A percentile compares a stretch with the other conserved stretches of the same genome.
Evolutionary conservation across 2,329 filamentous ascomycete species (phyloP).

Genomic region (Orbilia ellipsospora): DNA sequence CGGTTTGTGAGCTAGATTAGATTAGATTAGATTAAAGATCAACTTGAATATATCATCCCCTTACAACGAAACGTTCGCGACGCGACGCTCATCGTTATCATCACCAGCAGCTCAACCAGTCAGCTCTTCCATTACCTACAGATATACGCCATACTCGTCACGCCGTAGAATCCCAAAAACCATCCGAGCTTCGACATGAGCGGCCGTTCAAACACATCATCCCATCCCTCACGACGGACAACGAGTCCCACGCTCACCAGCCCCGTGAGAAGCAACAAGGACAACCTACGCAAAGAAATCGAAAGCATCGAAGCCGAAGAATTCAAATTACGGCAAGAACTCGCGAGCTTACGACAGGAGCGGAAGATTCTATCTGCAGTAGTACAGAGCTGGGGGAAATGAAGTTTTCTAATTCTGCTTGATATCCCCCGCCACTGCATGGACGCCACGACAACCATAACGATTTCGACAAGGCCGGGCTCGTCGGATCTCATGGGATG

Average conservation of each 20-base stretch:
- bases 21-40: no score
- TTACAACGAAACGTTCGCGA: no score
- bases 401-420: neutral
- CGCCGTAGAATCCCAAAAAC: no score
- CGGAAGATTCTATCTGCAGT: conserved; percentile 37
- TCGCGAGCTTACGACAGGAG: conserved; percentile 34
- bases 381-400: conserved; percentile 17
- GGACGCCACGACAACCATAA: conserved; percentile 34
- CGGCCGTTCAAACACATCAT: neutral
- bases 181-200: neutral
- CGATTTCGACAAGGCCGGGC: neutral
- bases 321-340: conserved; percentile 33
- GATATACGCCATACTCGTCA: no score
- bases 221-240: neutral
- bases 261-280: neutral
- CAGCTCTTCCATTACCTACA: no score
- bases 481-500: neutral
- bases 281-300: conserved; percentile 33
- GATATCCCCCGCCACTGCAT: conserved; percentile 39
- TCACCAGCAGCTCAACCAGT: no score
- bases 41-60: no score
- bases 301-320: conserved; percentile 43
- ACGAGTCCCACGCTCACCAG: neutral
- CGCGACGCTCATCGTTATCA: no score
- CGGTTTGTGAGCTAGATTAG: no score